A percentile compares a stretch with the other conserved stretches of the same genome.
These are phyloP conservation scores for Prunella vulgaris DNA, from an alignment of 257 asterid species.

Conservation along the genomic window DNA sequence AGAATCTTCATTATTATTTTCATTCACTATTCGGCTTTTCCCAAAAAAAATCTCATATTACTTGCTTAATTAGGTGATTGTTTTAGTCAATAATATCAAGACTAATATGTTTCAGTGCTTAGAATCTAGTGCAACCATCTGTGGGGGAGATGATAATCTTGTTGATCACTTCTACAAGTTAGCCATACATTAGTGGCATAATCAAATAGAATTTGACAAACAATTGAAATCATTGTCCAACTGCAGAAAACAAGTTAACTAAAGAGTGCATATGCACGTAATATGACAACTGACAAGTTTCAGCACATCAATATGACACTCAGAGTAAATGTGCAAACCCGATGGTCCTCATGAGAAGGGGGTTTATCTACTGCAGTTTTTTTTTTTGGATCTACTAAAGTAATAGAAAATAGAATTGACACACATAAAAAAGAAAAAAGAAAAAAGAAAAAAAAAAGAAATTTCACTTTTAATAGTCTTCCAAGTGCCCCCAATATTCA, in stretches of 20 bases:
- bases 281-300: neutral
- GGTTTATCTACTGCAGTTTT: neutral
- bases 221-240: neutral
- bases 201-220: neutral
- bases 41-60: neutral
- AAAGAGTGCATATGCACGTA: neutral
- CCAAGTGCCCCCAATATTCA: too few relatives aligned
- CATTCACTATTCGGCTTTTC: neutral
- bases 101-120: neutral
- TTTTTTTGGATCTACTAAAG: neutral
- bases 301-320: neutral
- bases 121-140: neutral
- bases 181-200: neutral
- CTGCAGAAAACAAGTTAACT: neutral
- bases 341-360: neutral
- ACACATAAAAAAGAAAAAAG: neutral
- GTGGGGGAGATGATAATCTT: neutral
- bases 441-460: neutral
- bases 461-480: neutral
- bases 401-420: neutral
- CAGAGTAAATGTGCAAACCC: neutral
- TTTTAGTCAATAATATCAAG: neutral
- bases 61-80: neutral
- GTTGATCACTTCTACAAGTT: neutral
- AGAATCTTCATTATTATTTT: neutral